Evolutionary conservation across 148 eudicot genomes (phyloP), one percentile per base, ranked within the genome.

Genomic region (Fagopyrum tataricum): DNA sequence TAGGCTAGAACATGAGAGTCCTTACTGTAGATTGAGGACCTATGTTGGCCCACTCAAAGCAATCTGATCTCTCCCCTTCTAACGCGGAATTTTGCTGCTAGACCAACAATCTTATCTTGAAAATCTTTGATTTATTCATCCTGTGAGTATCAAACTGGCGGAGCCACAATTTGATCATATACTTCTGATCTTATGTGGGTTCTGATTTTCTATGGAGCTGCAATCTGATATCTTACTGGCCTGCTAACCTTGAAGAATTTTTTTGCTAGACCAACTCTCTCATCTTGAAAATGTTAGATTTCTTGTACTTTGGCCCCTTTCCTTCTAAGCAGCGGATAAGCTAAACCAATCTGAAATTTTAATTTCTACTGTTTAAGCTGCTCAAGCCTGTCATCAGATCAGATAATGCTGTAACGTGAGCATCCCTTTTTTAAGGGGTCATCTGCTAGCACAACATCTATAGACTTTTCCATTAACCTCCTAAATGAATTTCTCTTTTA

Each of bases 361-460:
- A 61, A 15, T 17, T 26, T 31, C 10, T 23, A 61, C 40, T 31
- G 40, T 4, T 61, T 61, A 2, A 26, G n/a, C 41, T 61, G 15
- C 41, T 31, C 26, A 40, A 13, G 9, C 67, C 42, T 24, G 10
- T 61, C 18, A 0, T 26, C 67, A 61, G 41, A 12, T 31, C 41
- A 31, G 42, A 13, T 13, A 13, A 23, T 31, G 18, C 42, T 61
- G n/a, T 61, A 2, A 61, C n/a, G 8, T 1, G 8, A 58, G 21
- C 37, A 23, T 21, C 31, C 8, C 18, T 5, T 2, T 4, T 49
- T 49, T 49, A 6, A 6, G 55, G 52, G n/a, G 49, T 58, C 67
- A 61, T 61, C 67, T 61, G 62, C 12, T 26, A 55, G 62, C 62
- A 53, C 59, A 39, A 23, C 37, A 52, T 52, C 4, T 52, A 52